These are phyloP conservation scores for Arthrobotrys pseudoclavata DNA, from an alignment of 2,329 filamentous ascomycete species.

Conservation along the genomic window DNA sequence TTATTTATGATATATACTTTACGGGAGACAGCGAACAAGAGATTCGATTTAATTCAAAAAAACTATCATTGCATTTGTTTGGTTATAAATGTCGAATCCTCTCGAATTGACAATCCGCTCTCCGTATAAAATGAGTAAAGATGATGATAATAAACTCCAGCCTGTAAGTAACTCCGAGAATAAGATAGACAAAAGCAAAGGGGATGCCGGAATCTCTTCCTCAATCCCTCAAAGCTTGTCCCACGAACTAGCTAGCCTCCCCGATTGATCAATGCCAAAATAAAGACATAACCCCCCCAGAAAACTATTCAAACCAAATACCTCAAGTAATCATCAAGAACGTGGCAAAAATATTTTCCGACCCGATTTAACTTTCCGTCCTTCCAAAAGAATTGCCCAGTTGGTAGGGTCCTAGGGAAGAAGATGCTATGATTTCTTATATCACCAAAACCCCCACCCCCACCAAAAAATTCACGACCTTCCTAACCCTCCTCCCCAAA, in stretches of 20 bases:
- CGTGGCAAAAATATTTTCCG: no score
- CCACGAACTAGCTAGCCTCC: neutral
- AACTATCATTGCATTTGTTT: constrained; percentile 40
- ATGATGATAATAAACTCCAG: neutral
- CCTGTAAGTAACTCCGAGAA: constrained; percentile 17
- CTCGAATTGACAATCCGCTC: neutral
- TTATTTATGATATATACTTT: no score
- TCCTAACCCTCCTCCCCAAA: constrained; percentile 8
- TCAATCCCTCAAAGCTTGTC: neutral
- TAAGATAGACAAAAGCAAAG: neutral
- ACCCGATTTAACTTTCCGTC: no score
- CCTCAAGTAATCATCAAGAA: no score
- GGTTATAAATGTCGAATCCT: constrained; percentile 8
- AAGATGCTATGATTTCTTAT: neutral
- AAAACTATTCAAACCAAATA: neutral
- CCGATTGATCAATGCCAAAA: neutral
- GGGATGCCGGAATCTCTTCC: neutral
- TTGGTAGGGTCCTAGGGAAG: neutral
- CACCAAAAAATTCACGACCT: constrained; percentile 21
- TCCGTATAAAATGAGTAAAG: neutral
- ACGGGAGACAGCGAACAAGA: no score
- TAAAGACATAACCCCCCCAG: neutral
- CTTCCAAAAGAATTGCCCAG: no score
- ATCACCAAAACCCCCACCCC: constrained; percentile 15
- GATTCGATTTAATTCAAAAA: neutral